Conservation (phyloP, 495 filamentous ascomycete genomes). For the Chlorociboria aeruginascens region DNA sequence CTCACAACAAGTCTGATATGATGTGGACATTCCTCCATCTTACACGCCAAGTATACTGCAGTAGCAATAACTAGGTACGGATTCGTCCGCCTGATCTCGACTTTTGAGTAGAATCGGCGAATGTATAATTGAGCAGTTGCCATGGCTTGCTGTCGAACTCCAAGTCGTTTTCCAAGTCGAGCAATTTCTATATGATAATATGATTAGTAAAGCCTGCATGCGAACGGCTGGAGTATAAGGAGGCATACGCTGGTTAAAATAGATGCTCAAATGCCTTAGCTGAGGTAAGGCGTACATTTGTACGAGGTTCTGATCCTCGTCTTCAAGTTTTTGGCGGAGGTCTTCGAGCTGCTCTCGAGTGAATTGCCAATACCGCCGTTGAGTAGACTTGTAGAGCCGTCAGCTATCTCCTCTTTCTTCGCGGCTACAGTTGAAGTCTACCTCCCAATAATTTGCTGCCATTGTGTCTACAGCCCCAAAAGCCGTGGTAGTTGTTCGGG, state of each 20-base stretch:
- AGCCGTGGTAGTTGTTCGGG: neutral
- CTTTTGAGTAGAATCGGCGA: constrained; percentile 83
- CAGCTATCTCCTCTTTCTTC: too few relatives aligned
- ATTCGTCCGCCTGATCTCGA: constrained; percentile 86
- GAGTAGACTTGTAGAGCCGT: constrained; percentile 45
- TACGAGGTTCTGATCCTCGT: constrained; percentile 56
- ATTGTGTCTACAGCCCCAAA: constrained; percentile 33
- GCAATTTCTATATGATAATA: constrained; percentile 48
- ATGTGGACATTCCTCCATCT: constrained; percentile 97
- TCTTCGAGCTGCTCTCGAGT: constrained; percentile 63
- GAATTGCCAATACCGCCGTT: constrained; percentile 83
- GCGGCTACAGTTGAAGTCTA: too few relatives aligned
- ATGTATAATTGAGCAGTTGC: constrained; percentile 93
- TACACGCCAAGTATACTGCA: constrained; percentile 89
- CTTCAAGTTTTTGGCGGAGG: constrained; percentile 59
- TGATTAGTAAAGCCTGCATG: neutral
- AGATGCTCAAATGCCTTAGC: constrained; percentile 73
- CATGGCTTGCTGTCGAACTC: constrained; percentile 79
- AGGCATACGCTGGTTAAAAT: constrained; percentile 73
- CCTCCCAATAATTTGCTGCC: constrained; percentile 93
- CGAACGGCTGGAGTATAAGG: neutral
- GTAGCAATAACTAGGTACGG: constrained; percentile 86
- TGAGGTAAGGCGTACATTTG: constrained; percentile 74
- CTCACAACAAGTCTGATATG: constrained; percentile 82
- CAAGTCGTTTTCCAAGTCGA: constrained; percentile 66